Evolutionary conservation across 306 rosid genomes (phyloP).

Genomic region (Echinosophora koreensis): DNA sequence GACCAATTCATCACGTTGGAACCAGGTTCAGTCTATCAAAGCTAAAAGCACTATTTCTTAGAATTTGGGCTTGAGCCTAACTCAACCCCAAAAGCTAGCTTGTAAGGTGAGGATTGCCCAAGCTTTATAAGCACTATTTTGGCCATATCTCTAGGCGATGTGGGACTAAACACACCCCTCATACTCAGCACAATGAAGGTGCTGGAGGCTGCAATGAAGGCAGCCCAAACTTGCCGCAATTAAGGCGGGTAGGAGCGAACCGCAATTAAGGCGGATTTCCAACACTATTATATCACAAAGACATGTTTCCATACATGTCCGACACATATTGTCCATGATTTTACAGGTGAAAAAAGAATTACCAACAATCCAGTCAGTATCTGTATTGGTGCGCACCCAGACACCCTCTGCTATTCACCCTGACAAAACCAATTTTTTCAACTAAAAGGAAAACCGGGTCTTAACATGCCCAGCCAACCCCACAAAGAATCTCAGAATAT

Average conservation of each 20-base stretch:
- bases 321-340: conserved; percentile 13
- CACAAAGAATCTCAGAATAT: neutral
- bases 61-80: no score
- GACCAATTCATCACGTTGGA: neutral
- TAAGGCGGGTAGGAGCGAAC: no score
- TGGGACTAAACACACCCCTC: no score
- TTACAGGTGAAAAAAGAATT: neutral
- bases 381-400: neutral
- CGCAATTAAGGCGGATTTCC: no score
- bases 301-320: neutral
- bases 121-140: no score
- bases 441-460: conserved; percentile 2
- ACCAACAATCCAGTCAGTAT: neutral
- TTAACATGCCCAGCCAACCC: neutral
- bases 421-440: neutral
- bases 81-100: no score
- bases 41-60: neutral
- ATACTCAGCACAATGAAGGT: no score
- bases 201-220: no score
- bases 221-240: no score
- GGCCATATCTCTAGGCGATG: no score
- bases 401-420: conserved; percentile 2
- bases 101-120: no score
- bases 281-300: neutral
- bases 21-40: neutral